These are phyloP conservation scores for Allium fistulosum DNA, from an alignment of 106 monocot genomes.

Conservation along the genomic window DNA sequence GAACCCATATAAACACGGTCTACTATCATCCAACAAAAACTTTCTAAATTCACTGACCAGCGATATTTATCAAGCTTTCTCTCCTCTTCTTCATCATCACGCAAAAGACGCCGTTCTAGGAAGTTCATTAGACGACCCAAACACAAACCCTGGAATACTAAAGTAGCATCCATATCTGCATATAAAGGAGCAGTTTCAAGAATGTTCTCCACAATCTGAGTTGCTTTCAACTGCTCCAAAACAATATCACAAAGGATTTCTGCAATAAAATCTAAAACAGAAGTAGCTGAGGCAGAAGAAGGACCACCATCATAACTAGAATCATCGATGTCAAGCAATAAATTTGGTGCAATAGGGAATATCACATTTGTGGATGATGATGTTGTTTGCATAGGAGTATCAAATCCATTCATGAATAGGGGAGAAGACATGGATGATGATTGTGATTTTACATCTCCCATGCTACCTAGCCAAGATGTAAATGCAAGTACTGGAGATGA, in stretches of 20 bases:
- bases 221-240: constrained; percentile 75
- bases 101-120: constrained; percentile 77
- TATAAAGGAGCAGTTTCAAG: constrained; percentile 73
- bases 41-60: constrained; percentile 87
- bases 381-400: constrained; percentile 37
- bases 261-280: constrained; percentile 88
- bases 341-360: constrained; percentile 50
- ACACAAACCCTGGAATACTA: constrained; percentile 95
- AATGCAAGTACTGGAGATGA: constrained; percentile 66
- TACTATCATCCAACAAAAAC: constrained; percentile 80
- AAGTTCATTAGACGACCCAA: constrained; percentile 91
- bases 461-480: constrained; percentile 74
- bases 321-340: constrained; percentile 88
- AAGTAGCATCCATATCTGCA: constrained; percentile 62
- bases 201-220: constrained; percentile 68
- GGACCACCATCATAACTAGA: constrained; percentile 83
- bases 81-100: constrained; percentile 93
- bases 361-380: constrained; percentile 31
- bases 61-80: constrained; percentile 85
- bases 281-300: constrained; percentile 86
- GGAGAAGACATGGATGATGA: constrained; percentile 60
- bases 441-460: constrained; percentile 43
- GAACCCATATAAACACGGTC: constrained; percentile 97
- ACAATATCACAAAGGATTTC: constrained; percentile 88
- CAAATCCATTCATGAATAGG: constrained; percentile 47